These are phyloP conservation scores for Scheffersomyces insectosa DNA, from an alignment of 1,139 yeast genomes.

Conservation along the genomic window DNA sequence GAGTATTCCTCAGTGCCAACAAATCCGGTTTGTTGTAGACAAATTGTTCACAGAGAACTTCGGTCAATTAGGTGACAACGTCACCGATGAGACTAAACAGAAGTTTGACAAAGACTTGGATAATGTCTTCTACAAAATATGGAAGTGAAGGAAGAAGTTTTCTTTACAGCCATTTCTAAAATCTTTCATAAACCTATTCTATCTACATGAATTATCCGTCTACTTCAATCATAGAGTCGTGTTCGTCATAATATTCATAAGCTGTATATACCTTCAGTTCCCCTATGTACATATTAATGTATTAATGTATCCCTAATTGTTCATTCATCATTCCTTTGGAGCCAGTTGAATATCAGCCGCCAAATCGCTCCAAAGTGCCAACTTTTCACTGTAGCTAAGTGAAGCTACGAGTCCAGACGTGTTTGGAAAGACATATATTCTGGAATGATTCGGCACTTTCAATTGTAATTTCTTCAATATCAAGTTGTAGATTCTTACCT, in stretches of 20 bases:
- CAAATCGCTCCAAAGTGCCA: slow-evolving; percentile 49
- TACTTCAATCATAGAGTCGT: background rate
- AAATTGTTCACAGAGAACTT: slow-evolving; percentile 37
- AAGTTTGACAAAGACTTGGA: slow-evolving; percentile 35
- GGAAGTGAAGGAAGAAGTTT: slow-evolving; percentile 25
- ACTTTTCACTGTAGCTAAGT: slow-evolving; percentile 46
- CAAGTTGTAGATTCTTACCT: slow-evolving; percentile 12
- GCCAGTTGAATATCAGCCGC: slow-evolving; percentile 14
- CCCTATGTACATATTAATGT: background rate
- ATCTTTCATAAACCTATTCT: background rate
- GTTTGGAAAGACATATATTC: slow-evolving; percentile 64
- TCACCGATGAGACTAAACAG: slow-evolving; percentile 26
- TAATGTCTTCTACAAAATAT: slow-evolving; percentile 32
- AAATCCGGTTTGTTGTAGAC: slow-evolving; percentile 39
- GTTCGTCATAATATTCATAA: too few species aligned
- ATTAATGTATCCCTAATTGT: background rate
- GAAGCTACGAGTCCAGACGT: slow-evolving; percentile 75
- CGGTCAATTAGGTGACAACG: slow-evolving; percentile 40
- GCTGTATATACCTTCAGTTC: background rate
- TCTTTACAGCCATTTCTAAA: background rate
- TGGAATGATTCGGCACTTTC: slow-evolving; percentile 13
- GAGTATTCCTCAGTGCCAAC: slow-evolving; percentile 38
- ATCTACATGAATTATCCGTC: background rate
- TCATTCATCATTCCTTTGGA: background rate
- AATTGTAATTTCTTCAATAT: slow-evolving; percentile 18